Percentiles rank a stretch among this genome's conserved stretches.
phyloP scores from a whole-genome alignment of 2,329 filamentous ascomycete genomes.

The Chalaropsis thielavioides region DNA sequence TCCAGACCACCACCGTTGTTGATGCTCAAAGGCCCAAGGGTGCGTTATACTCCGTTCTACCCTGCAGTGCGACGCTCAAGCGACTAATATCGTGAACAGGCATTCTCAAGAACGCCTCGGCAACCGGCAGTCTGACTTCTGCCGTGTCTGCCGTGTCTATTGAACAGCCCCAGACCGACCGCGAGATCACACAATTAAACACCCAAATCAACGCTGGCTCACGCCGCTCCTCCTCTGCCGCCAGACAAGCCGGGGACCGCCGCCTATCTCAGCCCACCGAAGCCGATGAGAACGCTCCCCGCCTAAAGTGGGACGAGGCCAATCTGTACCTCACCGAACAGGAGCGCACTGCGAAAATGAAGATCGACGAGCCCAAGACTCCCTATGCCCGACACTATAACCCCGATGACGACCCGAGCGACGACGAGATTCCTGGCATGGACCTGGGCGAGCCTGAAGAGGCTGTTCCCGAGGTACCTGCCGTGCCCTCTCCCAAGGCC shows the following conservation, averaged over 20 bases:
- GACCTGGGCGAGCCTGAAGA: slow-evolving; percentile 89
- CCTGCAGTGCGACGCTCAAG: background rate
- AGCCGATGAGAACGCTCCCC: slow-evolving; percentile 35
- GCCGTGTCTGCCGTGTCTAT: slow-evolving; percentile 39
- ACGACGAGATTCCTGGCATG: slow-evolving; percentile 83
- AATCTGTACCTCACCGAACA: slow-evolving; percentile 96
- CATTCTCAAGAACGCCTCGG: slow-evolving; percentile 83
- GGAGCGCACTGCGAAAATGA: slow-evolving; percentile 91
- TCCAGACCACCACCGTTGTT: slow-evolving; percentile 12
- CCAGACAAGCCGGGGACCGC: slow-evolving; percentile 42
- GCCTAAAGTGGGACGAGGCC: slow-evolving; percentile 96
- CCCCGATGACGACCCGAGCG: slow-evolving; percentile 71
- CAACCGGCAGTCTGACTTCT: slow-evolving; percentile 34
- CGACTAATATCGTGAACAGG: slow-evolving; percentile 35
- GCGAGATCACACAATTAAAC: slow-evolving; percentile 86
- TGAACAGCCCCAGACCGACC: slow-evolving; percentile 41
- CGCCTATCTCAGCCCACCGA: slow-evolving; percentile 27
- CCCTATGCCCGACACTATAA: slow-evolving; percentile 90
- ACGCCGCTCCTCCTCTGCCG: slow-evolving; percentile 55
- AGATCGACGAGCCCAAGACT: slow-evolving; percentile 97
- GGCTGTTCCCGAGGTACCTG: slow-evolving; percentile 37
- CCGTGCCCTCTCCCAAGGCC: slow-evolving; percentile 35
- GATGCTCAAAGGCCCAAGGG: slow-evolving; percentile 34
- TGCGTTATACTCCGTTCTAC: slow-evolving; percentile 21
- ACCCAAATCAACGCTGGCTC: slow-evolving; percentile 88